phyloP scores from a whole-genome alignment of 352 stramenopile genomes.

The Pythium aquatile region DNA sequence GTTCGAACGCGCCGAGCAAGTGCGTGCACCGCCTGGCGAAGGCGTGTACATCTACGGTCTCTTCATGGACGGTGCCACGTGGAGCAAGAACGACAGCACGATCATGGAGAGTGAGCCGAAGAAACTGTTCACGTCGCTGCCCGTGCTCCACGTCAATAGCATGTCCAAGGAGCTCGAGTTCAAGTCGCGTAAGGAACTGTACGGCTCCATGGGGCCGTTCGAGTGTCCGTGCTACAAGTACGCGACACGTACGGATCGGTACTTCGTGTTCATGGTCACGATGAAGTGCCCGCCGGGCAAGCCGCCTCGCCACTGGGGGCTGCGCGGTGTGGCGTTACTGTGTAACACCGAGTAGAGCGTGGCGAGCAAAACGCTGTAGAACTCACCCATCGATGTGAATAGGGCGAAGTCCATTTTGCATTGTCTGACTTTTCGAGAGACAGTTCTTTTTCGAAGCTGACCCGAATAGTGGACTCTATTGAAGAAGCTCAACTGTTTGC shows the following conservation, averaged over 20 bases:
- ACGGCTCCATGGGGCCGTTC: conserved; percentile 90
- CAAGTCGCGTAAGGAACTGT: conserved; percentile 92
- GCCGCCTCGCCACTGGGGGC: conserved; percentile 91
- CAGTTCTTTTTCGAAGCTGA: too few relatives aligned
- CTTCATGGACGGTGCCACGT: conserved; percentile 96
- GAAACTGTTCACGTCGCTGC: conserved; percentile 95
- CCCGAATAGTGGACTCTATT: too few relatives aligned
- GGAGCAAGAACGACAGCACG: conserved; percentile 91
- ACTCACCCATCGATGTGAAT: not conserved
- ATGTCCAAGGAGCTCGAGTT: conserved; percentile 93
- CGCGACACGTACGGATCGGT: conserved; percentile 91
- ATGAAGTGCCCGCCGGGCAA: conserved; percentile 89
- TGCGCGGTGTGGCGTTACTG: conserved; percentile 92
- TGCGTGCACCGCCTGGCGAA: conserved; percentile 83
- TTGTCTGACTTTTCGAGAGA: too few relatives aligned
- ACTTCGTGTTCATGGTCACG: conserved; percentile 97
- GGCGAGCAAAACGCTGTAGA: not conserved
- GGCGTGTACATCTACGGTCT: conserved; percentile 98
- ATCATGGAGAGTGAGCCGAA: conserved; percentile 97
- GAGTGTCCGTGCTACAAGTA: conserved; percentile 98
- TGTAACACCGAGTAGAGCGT: conserved; percentile 90
- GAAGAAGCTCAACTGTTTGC: too few relatives aligned
- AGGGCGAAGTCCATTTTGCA: not conserved
- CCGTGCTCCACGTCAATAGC: conserved; percentile 95
- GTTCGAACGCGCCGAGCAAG: conserved; percentile 92